These are phyloP conservation scores for Melanopsichium pennsylvanicum DNA, from an alignment of 1,284 basidiomycete species.

Conservation along the genomic window DNA sequence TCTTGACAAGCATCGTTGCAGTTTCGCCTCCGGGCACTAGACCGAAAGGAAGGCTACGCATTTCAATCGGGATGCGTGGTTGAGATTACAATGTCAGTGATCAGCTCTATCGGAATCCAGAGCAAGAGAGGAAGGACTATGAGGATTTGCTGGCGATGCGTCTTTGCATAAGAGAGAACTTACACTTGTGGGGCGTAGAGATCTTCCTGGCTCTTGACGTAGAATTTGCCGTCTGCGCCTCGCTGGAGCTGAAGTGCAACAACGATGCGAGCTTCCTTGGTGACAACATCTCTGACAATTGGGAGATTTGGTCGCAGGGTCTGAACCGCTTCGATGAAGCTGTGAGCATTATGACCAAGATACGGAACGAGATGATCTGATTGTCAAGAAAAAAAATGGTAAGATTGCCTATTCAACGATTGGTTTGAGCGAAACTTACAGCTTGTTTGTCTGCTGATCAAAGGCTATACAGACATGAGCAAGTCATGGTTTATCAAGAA, in stretches of 20 bases:
- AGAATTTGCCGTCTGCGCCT: slow-evolving; percentile 59
- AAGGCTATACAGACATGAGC: slow-evolving; percentile 4
- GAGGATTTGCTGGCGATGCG: not conserved
- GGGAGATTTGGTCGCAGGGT: slow-evolving; percentile 49
- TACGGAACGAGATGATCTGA: too few relatives aligned
- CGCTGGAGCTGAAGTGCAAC: slow-evolving; percentile 55
- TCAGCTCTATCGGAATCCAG: too few relatives aligned
- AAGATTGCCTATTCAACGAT: too few relatives aligned
- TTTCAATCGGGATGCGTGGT: too few relatives aligned
- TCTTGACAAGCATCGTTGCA: slow-evolving; percentile 44
- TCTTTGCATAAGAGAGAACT: slow-evolving; percentile 10
- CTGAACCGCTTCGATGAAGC: slow-evolving; percentile 59
- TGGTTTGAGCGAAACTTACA: slow-evolving; percentile 4
- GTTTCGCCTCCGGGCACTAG: slow-evolving; percentile 42
- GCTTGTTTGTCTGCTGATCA: slow-evolving; percentile 23
- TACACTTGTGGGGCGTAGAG: slow-evolving; percentile 54
- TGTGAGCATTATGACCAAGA: too few relatives aligned
- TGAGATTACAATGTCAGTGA: too few relatives aligned
- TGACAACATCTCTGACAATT: slow-evolving; percentile 25
- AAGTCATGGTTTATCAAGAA: too few relatives aligned
- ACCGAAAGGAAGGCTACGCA: slow-evolving; percentile 48
- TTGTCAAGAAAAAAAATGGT: too few relatives aligned
- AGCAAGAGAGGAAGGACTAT: not conserved
- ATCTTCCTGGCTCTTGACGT: slow-evolving; percentile 61
- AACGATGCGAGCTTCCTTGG: slow-evolving; percentile 46